A percentile compares a stretch with the other conserved stretches of the same genome.
phyloP scores from a whole-genome alignment of 805 yeast genomes.

The Cyberlindnera samutprakarnensis region DNA sequence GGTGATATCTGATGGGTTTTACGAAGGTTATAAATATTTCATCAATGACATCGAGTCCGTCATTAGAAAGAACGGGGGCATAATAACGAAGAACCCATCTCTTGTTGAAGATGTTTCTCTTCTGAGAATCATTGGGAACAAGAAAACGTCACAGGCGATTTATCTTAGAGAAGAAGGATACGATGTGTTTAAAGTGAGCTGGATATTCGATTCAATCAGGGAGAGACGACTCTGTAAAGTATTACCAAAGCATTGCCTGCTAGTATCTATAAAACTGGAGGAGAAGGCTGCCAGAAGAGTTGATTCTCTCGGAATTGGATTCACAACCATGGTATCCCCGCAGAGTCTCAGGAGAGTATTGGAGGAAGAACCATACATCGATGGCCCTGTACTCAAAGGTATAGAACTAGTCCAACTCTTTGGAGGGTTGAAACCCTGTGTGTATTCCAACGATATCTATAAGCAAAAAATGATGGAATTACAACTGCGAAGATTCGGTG shows the following conservation, averaged over 20 bases:
- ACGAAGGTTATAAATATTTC: conserved; percentile 19
- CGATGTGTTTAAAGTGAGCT: conserved; percentile 57
- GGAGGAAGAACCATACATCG: too few relatives aligned
- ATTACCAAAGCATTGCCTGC: conserved; percentile 54
- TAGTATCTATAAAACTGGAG: conserved; percentile 27
- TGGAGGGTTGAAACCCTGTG: conserved; percentile 25
- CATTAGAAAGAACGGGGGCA: conserved; percentile 45
- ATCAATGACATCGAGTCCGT: conserved; percentile 30
- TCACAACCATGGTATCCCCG: conserved; percentile 22
- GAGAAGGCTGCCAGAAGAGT: conserved; percentile 27
- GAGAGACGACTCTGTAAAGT: conserved; percentile 35
- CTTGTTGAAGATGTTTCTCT: conserved; percentile 7
- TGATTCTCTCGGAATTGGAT: conserved; percentile 63
- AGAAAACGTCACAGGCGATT: conserved; percentile 30
- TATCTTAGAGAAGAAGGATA: conserved; percentile 38
- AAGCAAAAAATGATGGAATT: conserved; percentile 7
- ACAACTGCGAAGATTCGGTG: conserved; percentile 38
- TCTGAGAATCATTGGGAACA: conserved; percentile 31
- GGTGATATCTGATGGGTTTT: conserved; percentile 43
- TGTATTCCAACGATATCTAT: conserved; percentile 4
- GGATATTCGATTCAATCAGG: conserved; percentile 64
- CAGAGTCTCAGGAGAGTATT: conserved; percentile 8
- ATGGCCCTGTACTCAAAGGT: conserved; percentile 2
- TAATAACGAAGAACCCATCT: conserved; percentile 22
- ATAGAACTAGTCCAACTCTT: conserved; percentile 26